Conservation (phyloP, 2,329 filamentous ascomycete genomes). For the Botrytis tulipae region DNA sequence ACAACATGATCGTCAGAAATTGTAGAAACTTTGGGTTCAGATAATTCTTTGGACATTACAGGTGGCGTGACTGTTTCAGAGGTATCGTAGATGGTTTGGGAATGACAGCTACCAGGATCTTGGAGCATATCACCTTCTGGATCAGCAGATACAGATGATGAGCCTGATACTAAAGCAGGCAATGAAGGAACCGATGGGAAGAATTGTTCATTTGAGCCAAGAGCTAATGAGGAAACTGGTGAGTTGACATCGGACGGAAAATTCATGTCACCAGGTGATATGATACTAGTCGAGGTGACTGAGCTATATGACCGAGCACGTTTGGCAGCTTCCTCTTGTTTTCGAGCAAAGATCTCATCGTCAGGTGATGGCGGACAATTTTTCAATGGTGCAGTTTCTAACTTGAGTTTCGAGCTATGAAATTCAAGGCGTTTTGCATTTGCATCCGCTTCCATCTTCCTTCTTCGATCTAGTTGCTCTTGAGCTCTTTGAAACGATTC, state of each 20-base stretch:
- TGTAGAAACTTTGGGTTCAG: slow-evolving; percentile 23
- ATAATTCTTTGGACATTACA: slow-evolving; percentile 29
- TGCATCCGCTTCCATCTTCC: slow-evolving; percentile 40
- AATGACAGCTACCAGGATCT: slow-evolving; percentile 50
- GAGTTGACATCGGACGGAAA: slow-evolving; percentile 28
- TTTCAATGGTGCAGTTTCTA: slow-evolving; percentile 23
- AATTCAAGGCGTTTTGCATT: slow-evolving; percentile 37
- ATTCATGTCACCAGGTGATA: slow-evolving; percentile 38
- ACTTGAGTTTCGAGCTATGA: slow-evolving; percentile 11
- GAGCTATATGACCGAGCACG: slow-evolving; percentile 37
- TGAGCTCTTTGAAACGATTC: slow-evolving; percentile 44
- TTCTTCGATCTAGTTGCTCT: slow-evolving; percentile 37
- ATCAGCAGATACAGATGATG: slow-evolving; percentile 63
- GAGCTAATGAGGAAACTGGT: slow-evolving; percentile 47
- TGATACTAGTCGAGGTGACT: slow-evolving; percentile 42
- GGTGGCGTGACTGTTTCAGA: slow-evolving; percentile 36
- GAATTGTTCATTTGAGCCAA: slow-evolving; percentile 42
- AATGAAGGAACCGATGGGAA: slow-evolving; percentile 63
- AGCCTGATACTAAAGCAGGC: slow-evolving; percentile 61
- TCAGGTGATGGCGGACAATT: slow-evolving; percentile 49
- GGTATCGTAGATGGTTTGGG: slow-evolving; percentile 29
- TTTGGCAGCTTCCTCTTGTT: slow-evolving; percentile 28
- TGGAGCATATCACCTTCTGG: slow-evolving; percentile 59
- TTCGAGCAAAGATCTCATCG: slow-evolving; percentile 40
- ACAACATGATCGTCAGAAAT: slow-evolving; percentile 16